Evolutionary conservation across 352 stramenopile genomes (phyloP), one percentile per base, ranked within the genome.

Genomic region (Phytophthora pistaciae): DNA sequence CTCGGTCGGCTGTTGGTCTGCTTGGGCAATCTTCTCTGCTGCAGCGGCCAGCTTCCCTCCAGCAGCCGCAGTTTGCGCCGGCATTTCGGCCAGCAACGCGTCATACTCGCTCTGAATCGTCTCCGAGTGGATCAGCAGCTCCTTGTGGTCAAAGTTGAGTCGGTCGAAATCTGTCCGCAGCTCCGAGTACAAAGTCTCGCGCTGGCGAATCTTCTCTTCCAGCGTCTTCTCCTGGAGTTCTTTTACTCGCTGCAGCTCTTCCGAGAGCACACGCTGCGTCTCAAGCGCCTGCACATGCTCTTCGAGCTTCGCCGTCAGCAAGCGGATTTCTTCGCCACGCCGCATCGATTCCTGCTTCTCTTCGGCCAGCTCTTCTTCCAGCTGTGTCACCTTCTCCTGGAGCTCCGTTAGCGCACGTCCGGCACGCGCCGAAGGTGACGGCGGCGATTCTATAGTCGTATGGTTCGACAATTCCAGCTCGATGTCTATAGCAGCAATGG

Each of bases 91-190:
- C 27, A 93, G 33, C 29, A 93, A 59, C 18, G 79, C 74, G 25
- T 91, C 72, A 57, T 91, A 93, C 54, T 94, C 87, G 40, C 83
- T 82, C 50, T 93, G 87, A 27, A 95, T 70, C 38, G 88, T 93
- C 48, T 95, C 87, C 1, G 86, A 80, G 60, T 95, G 88, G 56
- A 93, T 94, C 13, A 82, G 66, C 29, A 95, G 78, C 66, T 95
- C 88, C 71, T 95, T 85, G 70, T 94, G 84, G 59, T 96, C 87
- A 55, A 93, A 95, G 52, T 81, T 89, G n/a, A 95, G 76, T 25
- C 85, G 76, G 27, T 95, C 88, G 25, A 91, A 92, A 29, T 95
- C 87, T 16, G 79, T 75, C 21, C 80, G 79, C 44, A 94, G 40
- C 56, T 95, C 82, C 6, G 73, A 71, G 55, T 82, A 85, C 18